Percentiles rank a stretch among this genome's conserved stretches.
These are phyloP conservation scores for Wickerhamomyces strasburgensis DNA, from an alignment of 805 yeast genomes.

Conservation along the genomic window DNA sequence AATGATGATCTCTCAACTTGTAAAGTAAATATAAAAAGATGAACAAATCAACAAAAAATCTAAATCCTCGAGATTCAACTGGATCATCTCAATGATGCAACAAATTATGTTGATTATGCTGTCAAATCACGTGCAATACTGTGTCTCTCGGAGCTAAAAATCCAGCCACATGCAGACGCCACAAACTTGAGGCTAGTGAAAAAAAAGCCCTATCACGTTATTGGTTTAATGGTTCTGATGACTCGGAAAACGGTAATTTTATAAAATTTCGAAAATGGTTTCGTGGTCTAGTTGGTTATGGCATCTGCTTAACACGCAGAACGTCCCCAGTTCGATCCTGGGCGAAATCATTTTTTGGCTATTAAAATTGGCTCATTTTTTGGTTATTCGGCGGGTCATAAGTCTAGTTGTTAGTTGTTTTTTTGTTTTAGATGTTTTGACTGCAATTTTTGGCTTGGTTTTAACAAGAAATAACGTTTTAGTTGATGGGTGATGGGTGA, in stretches of 20 bases:
- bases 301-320: slow-evolving; percentile 99
- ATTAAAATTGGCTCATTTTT: not conserved
- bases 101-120: no score
- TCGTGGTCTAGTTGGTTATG: slow-evolving; percentile 99
- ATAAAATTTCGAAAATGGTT: slow-evolving; percentile 47
- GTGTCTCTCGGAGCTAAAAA: no score
- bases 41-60: not conserved
- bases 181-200: not conserved
- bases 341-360: slow-evolving; percentile 73
- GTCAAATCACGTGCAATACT: not conserved
- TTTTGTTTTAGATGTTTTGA: no score
- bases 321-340: slow-evolving; percentile 99
- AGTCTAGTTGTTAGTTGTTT: no score
- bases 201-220: not conserved
- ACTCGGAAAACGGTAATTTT: no score
- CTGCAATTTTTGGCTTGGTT: no score
- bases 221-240: no score
- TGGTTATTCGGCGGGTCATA: no score
- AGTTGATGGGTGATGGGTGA: no score
- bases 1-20: not conserved
- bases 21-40: not conserved
- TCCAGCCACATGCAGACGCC: not conserved
- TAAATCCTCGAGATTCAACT: not conserved
- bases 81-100: no score
- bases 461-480: no score